A percentile compares a stretch with the other conserved stretches of the same genome.
Conservation (phyloP, 805 yeast genomes). For the Saturnispora halmiae region DNA sequence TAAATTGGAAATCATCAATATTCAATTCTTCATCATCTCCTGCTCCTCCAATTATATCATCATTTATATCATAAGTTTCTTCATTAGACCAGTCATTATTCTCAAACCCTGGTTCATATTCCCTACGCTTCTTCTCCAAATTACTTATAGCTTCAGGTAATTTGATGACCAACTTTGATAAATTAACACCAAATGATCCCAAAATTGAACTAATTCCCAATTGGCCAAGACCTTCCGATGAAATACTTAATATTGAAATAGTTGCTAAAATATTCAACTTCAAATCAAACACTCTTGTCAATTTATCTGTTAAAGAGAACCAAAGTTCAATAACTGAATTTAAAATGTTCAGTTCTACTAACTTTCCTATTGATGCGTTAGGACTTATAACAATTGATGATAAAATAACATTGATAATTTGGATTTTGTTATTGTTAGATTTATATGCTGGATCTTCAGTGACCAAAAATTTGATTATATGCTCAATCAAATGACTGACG, state of each 20-base stretch:
- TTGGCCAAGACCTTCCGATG: slow-evolving; percentile 15
- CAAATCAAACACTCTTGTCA: slow-evolving; percentile 70
- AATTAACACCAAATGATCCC: slow-evolving; percentile 41
- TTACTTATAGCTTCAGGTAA: slow-evolving; percentile 66
- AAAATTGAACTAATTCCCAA: slow-evolving; percentile 28
- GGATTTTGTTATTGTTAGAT: slow-evolving; percentile 27
- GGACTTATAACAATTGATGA: slow-evolving; percentile 59
- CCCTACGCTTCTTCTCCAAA: slow-evolving; percentile 54
- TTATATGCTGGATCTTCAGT: slow-evolving; percentile 27
- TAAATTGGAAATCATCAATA: slow-evolving; percentile 25
- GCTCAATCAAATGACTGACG: slow-evolving; percentile 37
- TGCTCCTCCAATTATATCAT: slow-evolving; percentile 21
- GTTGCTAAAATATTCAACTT: slow-evolving; percentile 67
- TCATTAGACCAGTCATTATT: slow-evolving; percentile 15
- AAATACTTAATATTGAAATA: slow-evolving; percentile 37
- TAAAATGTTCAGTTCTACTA: slow-evolving; percentile 38
- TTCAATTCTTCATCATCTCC: slow-evolving; percentile 25
- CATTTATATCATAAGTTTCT: slow-evolving; percentile 15
- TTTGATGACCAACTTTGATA: slow-evolving; percentile 45
- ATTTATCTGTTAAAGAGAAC: slow-evolving; percentile 48
- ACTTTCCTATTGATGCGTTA: slow-evolving; percentile 37
- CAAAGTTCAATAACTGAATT: slow-evolving; percentile 53
- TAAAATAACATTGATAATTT: slow-evolving; percentile 52
- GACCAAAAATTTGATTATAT: slow-evolving; percentile 34
- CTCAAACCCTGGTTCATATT: slow-evolving; percentile 34